Base-by-base conservation (phyloP, 2,329 filamentous ascomycete genomes). In the Metarhizium robertsii region DNA sequence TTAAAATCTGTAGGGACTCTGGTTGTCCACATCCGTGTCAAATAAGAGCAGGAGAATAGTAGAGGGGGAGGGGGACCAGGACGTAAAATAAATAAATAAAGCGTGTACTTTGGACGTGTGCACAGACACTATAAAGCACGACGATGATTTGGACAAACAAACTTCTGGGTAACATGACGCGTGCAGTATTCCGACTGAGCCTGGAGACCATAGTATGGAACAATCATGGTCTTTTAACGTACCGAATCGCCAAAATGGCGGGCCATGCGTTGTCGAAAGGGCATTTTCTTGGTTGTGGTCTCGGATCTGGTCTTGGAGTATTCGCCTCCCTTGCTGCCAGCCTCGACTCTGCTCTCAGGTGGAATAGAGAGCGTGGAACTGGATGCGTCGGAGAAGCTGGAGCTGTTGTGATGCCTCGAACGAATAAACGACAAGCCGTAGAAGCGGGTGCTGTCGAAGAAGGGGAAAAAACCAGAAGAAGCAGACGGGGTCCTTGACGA, bases 201-300 rank as follows among this genome's bases (percentile, higher is more conserved):
- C 16, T 20, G 16, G n/a, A 13, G 16, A 40, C 38, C 16, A 6
- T 4, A n/a, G 34, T 8, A 43, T 14, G 38, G 16, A 40, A 5
- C 13, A 42, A n/a, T 5, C 8, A 30, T 30, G 8, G 4, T 34
- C 30, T 13, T 56, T 55, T 58, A 57, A 66, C 73, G 64, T 71
- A 76, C 73, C 60, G 74, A 71, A 61, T 77, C 75, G 64, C 75
- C 75, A 58, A 77, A 74, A 52, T 74, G 73, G 65, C 75, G 75
- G 53, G 73, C 73, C 67, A 77, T 71, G 54, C 69, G 69, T 60
- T 73, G 67, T 54, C 71, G 66, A 57, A 73, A 71, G 25, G 70
- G 69, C 71, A 73, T 73, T 56, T 61, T 70, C 43, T 50, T 46
- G 18, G 46, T 18, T 36, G 8, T 40, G 45, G 5, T 48, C 42